Evolutionary conservation across 2,329 filamentous ascomycete species (phyloP).

Genomic region (Blastomyces parvus): DNA sequence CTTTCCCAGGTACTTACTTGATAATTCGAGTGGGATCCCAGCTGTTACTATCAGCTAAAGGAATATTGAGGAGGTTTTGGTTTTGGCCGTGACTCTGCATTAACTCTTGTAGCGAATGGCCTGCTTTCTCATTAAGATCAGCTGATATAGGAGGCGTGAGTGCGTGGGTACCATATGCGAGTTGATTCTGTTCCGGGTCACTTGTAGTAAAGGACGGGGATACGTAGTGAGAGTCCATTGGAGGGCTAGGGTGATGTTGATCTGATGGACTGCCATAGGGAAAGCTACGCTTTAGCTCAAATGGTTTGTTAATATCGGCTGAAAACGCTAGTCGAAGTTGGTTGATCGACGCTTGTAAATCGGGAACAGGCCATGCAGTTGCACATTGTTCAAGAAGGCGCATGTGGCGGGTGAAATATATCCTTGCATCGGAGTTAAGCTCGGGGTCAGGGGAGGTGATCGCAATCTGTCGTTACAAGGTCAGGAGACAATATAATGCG

Average conservation of each 20-base stretch:
- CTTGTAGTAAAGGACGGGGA: slow-evolving; percentile 3
- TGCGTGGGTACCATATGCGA: slow-evolving; percentile 32
- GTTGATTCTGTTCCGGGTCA: slow-evolving; percentile 6
- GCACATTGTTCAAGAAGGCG: slow-evolving; percentile 80
- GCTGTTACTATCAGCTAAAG: slow-evolving; percentile 55
- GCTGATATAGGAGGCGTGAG: slow-evolving; percentile 73
- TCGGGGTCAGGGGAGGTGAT: slow-evolving; percentile 89
- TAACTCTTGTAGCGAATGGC: slow-evolving; percentile 54
- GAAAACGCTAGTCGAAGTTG: slow-evolving; percentile 86
- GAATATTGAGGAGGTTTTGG: slow-evolving; percentile 43
- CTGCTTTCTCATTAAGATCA: slow-evolving; percentile 64
- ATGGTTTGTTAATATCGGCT: slow-evolving; percentile 71
- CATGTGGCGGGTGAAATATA: slow-evolving; percentile 92
- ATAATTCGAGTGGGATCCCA: slow-evolving; percentile 88
- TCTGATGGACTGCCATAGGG: slow-evolving; percentile 73
- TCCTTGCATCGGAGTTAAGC: slow-evolving; percentile 70
- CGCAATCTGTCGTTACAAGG: slow-evolving; percentile 54
- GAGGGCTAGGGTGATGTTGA: slow-evolving; percentile 52
- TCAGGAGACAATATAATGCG: slow-evolving; percentile 3
- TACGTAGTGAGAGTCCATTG: slow-evolving; percentile 43
- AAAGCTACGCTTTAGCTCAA: slow-evolving; percentile 79
- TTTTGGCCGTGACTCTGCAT: slow-evolving; percentile 29
- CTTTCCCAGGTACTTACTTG: slow-evolving; percentile 54
- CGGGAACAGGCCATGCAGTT: slow-evolving; percentile 73
- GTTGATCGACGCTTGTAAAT: slow-evolving; percentile 83